These are phyloP conservation scores for Raffaelea ambrosiae DNA, from an alignment of 2,329 filamentous ascomycete genomes.

Conservation along the genomic window DNA sequence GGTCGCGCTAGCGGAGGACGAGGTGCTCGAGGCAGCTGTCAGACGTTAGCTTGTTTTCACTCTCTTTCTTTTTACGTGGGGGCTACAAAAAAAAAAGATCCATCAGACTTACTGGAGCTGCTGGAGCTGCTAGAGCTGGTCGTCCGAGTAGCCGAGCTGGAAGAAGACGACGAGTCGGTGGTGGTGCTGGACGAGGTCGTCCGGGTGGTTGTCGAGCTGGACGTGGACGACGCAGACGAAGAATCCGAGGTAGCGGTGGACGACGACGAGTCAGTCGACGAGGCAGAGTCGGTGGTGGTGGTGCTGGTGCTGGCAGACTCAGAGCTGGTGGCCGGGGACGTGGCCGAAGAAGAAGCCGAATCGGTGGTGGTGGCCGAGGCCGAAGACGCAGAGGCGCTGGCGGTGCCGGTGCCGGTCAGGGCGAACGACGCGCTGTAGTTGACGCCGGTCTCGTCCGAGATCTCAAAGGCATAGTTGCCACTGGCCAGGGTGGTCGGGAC, in stretches of 20 bases:
- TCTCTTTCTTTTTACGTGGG: no score
- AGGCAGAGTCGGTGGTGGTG: constrained; percentile 7
- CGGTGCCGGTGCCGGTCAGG: constrained; percentile 15
- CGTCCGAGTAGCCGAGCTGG: neutral
- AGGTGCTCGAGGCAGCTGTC: neutral
- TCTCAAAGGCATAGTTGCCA: constrained; percentile 37
- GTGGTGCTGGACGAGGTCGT: neutral
- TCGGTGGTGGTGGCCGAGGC: constrained; percentile 11
- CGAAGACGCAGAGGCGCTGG: constrained; percentile 11
- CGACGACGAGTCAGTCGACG: constrained; percentile 10
- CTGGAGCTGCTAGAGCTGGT: neutral
- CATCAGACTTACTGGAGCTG: neutral
- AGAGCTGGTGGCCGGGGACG: neutral
- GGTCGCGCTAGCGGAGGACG: constrained; percentile 8
- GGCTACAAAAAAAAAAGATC: no score
- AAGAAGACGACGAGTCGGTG: neutral
- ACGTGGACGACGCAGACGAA: constrained; percentile 14
- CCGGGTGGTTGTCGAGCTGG: constrained; percentile 2
- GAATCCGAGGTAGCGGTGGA: constrained; percentile 11
- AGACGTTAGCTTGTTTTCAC: neutral
- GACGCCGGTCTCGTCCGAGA: constrained; percentile 26
- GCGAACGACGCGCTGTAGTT: constrained; percentile 38
- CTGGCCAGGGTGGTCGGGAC: constrained; percentile 25
- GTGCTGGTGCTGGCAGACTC: neutral
- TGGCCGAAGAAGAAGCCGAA: neutral